Conservation (phyloP, 108 stramenopile genomes). For the Skeletonema grethae region DNA sequence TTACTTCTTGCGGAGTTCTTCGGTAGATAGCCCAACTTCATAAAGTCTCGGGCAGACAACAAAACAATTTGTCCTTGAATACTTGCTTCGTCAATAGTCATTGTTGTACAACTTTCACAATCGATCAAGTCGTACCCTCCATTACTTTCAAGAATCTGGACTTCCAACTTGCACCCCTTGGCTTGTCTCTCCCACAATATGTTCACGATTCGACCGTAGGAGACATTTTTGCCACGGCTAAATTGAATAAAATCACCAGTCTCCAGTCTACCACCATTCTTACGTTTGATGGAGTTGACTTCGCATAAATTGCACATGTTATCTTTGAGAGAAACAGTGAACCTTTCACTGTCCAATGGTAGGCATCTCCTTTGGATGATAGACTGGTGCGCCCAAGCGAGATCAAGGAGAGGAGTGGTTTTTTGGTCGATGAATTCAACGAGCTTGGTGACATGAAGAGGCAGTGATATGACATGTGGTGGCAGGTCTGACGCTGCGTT, state of each 20-base stretch:
- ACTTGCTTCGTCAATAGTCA: constrained; percentile 28
- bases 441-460: constrained; percentile 32
- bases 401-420: constrained; percentile 27
- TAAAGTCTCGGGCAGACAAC: constrained; percentile 27
- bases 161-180: constrained; percentile 20
- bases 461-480: constrained; percentile 32
- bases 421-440: constrained; percentile 16
- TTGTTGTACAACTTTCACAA: constrained; percentile 28
- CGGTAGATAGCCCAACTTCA: constrained; percentile 32
- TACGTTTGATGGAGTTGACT: constrained; percentile 37
- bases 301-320: constrained; percentile 16
- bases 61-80: constrained; percentile 40
- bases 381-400: constrained; percentile 46
- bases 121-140: constrained; percentile 33
- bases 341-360: constrained; percentile 18
- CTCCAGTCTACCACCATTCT: constrained; percentile 26
- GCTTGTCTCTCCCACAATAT: constrained; percentile 24
- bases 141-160: constrained; percentile 34
- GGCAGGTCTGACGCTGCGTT: constrained; percentile 19
- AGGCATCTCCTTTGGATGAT: constrained; percentile 42
- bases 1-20: constrained; percentile 8
- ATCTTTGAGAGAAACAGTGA: background rate
- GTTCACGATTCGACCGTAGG: constrained; percentile 34
- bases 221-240: constrained; percentile 20
- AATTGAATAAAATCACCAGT: constrained; percentile 45